Conservation (phyloP, 306 rosid species). For the Acacia confusa region DNA sequence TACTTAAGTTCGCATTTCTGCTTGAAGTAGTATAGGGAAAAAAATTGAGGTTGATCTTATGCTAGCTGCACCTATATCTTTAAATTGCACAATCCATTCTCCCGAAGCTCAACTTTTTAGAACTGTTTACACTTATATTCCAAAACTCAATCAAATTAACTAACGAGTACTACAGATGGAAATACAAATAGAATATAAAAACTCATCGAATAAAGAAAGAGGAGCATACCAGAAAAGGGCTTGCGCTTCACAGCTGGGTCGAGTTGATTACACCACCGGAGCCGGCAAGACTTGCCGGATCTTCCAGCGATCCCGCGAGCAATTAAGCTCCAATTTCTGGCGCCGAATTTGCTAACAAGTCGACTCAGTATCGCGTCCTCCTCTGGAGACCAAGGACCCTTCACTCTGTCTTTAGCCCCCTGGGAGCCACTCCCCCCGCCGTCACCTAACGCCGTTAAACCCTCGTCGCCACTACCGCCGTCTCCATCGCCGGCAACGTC, state of each 20-base stretch:
- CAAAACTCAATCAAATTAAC: conserved; percentile 1
- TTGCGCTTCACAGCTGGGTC: conserved; percentile 94
- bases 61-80: neutral
- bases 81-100: neutral
- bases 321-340: conserved; percentile 89
- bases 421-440: conserved; percentile 29
- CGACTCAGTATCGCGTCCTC: conserved; percentile 82
- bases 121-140: neutral
- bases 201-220: neutral
- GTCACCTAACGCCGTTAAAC: conserved; percentile 32
- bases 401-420: conserved; percentile 59
- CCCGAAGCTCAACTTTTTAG: neutral
- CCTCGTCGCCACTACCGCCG: conserved; percentile 65
- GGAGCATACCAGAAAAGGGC: conserved; percentile 68
- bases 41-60: neutral
- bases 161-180: neutral
- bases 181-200: neutral
- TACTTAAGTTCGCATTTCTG: neutral
- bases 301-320: conserved; percentile 89
- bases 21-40: neutral
- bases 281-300: conserved; percentile 96
- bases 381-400: conserved; percentile 95
- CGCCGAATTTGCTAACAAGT: conserved; percentile 84
- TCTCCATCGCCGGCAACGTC: conserved; percentile 21
- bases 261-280: conserved; percentile 96